These are phyloP conservation scores for Elymus sibiricus DNA, from an alignment of 176 grass and related monocot species.

Conservation along the genomic window DNA sequence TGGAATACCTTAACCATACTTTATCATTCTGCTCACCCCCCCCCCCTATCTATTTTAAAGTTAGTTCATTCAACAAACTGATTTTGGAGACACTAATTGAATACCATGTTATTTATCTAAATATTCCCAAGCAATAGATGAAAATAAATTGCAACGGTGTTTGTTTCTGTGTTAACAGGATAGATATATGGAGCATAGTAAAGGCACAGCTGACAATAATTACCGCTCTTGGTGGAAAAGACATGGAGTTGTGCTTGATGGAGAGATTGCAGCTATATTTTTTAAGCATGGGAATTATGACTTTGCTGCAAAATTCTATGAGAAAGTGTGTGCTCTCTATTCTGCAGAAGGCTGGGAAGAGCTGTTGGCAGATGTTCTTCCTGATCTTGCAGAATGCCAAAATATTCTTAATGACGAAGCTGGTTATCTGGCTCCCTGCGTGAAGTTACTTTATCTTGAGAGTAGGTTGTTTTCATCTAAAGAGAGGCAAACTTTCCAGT, in stretches of 20 bases:
- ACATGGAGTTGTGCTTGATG: constrained; percentile 97
- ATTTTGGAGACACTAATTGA: constrained; percentile 7
- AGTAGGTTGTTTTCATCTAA: constrained; percentile 74
- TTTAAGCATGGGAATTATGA: constrained; percentile 93
- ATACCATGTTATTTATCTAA: not conserved
- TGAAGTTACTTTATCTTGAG: constrained; percentile 82
- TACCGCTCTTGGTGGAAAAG: constrained; percentile 99
- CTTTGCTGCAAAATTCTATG: constrained; percentile 93
- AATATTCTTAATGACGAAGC: constrained; percentile 94
- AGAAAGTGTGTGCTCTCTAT: constrained; percentile 94
- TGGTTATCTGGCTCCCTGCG: constrained; percentile 86
- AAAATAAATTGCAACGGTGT: not conserved
- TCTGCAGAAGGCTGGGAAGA: constrained; percentile 97
- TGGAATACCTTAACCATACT: not conserved
- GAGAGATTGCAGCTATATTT: constrained; percentile 86
- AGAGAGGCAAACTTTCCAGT: constrained; percentile 88
- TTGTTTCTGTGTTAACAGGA: constrained; percentile 48
- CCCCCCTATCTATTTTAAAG: not conserved
- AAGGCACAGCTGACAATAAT: constrained; percentile 96
- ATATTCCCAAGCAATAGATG: constrained; percentile 8
- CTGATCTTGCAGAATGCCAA: constrained; percentile 93
- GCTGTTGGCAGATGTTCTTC: constrained; percentile 86
- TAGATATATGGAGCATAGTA: constrained; percentile 97
- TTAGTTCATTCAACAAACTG: not conserved
- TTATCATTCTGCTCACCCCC: not conserved